A percentile compares a stretch with the other conserved stretches of the same genome.
Evolutionary conservation across 75 land plant genomes (phyloP).

Genomic region (Larix kaempferi): DNA sequence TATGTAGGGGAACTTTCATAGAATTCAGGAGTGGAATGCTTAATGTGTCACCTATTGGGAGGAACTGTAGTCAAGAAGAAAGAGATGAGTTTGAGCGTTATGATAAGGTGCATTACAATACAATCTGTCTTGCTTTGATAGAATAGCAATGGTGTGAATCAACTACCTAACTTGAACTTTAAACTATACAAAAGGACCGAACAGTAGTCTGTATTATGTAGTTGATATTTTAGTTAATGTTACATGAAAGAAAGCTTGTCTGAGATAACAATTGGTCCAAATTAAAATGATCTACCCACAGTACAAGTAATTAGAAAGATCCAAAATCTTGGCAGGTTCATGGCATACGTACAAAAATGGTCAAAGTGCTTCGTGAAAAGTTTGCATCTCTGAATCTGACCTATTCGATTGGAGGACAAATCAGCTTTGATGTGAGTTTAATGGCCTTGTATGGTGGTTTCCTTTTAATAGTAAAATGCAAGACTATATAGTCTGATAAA

Average conservation of each 20-base stretch:
- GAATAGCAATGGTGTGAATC: neutral
- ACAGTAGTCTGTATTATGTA: too few relatives aligned
- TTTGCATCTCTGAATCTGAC: conserved; percentile 83
- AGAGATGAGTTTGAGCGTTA: conserved; percentile 92
- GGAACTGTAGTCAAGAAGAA: conserved; percentile 98
- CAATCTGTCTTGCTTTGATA: neutral
- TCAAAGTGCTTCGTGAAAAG: conserved; percentile 73
- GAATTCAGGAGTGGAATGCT: conserved; percentile 98
- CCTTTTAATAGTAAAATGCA: neutral
- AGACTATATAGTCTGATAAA: neutral
- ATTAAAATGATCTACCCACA: too few relatives aligned
- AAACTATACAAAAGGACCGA: too few relatives aligned
- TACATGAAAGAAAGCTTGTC: too few relatives aligned
- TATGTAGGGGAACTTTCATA: conserved; percentile 89
- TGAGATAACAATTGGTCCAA: too few relatives aligned
- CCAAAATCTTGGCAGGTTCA: conserved; percentile 57
- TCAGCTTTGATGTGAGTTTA: conserved; percentile 93
- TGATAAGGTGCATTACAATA: conserved; percentile 70
- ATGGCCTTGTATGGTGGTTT: neutral
- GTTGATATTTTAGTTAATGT: too few relatives aligned
- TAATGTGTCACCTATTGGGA: conserved; percentile 96
- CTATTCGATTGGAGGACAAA: conserved; percentile 97
- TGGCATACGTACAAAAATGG: conserved; percentile 81
- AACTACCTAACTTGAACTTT: too few relatives aligned
- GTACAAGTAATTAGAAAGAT: neutral